Percentiles rank a stretch among this genome's conserved stretches.
Evolutionary conservation across 768 basidiomycete genomes (phyloP).

Genomic region (Panellus pusillus): DNA sequence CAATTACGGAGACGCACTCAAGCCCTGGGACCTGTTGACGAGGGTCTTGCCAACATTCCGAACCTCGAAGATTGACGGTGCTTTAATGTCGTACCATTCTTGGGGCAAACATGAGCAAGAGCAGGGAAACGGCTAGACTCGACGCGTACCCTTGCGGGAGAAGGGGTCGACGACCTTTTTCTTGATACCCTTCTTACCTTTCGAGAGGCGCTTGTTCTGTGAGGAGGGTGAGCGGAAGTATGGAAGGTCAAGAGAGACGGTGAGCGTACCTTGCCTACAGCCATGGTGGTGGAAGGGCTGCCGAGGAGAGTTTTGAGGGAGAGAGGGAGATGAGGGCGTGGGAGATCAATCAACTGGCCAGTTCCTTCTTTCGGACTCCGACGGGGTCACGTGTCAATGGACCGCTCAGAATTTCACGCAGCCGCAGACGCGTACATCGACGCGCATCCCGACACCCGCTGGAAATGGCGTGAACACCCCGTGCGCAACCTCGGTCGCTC

Average conservation of each 20-base stretch:
- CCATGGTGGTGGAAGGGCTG: conserved; percentile 58
- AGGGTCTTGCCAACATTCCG: conserved; percentile 98
- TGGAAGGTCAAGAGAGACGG: neutral
- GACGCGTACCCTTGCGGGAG: conserved; percentile 87
- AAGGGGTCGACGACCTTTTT: conserved; percentile 99
- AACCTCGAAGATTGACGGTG: conserved; percentile 95
- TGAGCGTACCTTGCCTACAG: conserved; percentile 42
- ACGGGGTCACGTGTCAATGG: conserved; percentile 9
- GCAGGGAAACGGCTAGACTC: neutral
- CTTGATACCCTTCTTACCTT: conserved; percentile 99
- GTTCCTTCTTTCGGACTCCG: conserved; percentile 5
- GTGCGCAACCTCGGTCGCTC: conserved; percentile 37
- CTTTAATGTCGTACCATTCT: conserved; percentile 99
- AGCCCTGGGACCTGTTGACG: conserved; percentile 95
- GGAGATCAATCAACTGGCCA: conserved; percentile 9
- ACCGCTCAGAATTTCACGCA: conserved; percentile 41
- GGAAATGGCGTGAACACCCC: conserved; percentile 63
- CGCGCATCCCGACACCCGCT: conserved; percentile 33
- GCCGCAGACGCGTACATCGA: conserved; percentile 32
- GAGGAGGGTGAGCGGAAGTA: neutral
- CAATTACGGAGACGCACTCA: conserved; percentile 68
- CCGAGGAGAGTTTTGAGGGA: conserved; percentile 46
- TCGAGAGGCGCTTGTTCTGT: conserved; percentile 96
- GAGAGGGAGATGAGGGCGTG: conserved; percentile 20
- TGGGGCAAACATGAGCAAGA: conserved; percentile 1